Conservation (phyloP, 352 stramenopile genomes). For the Globisporangium cederbergense region DNA sequence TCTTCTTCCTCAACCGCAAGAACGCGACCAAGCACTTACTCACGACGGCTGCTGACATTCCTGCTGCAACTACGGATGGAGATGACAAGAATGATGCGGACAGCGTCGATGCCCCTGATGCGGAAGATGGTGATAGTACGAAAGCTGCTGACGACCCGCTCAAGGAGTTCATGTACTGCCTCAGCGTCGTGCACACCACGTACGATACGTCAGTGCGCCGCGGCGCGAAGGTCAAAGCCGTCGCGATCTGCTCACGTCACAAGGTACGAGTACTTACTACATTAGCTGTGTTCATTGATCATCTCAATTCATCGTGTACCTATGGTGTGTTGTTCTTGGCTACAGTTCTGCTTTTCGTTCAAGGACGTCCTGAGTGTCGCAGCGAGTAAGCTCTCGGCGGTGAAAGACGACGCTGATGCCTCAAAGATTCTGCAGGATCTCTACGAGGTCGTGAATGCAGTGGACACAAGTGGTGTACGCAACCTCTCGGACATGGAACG, state of each 20-base stretch:
- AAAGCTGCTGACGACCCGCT: conserved; percentile 33
- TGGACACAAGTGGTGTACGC: conserved; percentile 57
- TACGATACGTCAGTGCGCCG: conserved; percentile 70
- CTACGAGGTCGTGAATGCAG: conserved; percentile 66
- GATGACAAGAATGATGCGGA: not conserved
- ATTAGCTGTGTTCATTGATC: not conserved
- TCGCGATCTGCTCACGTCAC: conserved; percentile 77
- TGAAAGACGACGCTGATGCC: conserved; percentile 37
- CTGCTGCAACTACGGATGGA: not conserved
- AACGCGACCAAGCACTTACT: conserved; percentile 16
- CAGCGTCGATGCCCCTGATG: not conserved
- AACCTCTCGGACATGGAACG: conserved; percentile 73
- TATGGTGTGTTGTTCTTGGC: conserved; percentile 18
- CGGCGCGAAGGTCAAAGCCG: conserved; percentile 77
- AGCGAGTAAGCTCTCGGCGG: conserved; percentile 58
- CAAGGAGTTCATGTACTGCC: conserved; percentile 83
- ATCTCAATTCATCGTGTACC: not conserved
- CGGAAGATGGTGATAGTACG: conserved; percentile 4
- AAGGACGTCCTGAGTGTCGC: conserved; percentile 73
- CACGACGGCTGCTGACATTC: not conserved
- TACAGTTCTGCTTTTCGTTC: conserved; percentile 65
- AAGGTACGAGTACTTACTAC: conserved; percentile 33
- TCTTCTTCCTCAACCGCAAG: conserved; percentile 87
- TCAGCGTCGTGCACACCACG: conserved; percentile 82
- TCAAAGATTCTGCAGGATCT: conserved; percentile 54